These are phyloP conservation scores for Colletotrichum theobromicola DNA, from an alignment of 2,329 filamentous ascomycete genomes.

Conservation along the genomic window DNA sequence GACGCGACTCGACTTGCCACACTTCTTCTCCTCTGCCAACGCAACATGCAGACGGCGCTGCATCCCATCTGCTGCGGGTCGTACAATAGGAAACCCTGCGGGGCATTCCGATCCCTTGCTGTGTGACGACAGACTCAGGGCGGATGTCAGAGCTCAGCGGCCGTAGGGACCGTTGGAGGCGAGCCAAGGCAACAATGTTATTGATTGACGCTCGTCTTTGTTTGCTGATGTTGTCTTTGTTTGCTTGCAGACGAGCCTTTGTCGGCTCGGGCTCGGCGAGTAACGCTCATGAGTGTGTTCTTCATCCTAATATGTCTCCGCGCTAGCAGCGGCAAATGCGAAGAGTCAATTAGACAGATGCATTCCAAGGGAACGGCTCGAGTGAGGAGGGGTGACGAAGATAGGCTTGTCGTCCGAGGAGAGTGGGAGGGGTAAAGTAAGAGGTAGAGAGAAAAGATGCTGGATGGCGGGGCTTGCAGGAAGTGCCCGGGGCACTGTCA, in stretches of 20 bases:
- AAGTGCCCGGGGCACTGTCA: background rate
- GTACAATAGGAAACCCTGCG: slow-evolving; percentile 10
- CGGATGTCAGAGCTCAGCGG: background rate
- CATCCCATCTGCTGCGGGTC: slow-evolving; percentile 20
- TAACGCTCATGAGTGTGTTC: background rate
- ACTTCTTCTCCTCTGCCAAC: slow-evolving; percentile 18
- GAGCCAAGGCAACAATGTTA: background rate
- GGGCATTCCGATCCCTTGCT: slow-evolving; percentile 10
- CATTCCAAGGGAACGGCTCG: background rate
- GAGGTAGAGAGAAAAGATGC: slow-evolving; percentile 18
- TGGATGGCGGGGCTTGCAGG: slow-evolving; percentile 14
- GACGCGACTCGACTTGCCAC: slow-evolving; percentile 14
- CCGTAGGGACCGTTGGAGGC: background rate
- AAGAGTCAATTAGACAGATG: background rate
- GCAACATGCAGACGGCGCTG: slow-evolving; percentile 22
- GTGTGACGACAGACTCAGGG: slow-evolving; percentile 17
- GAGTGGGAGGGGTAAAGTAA: slow-evolving; percentile 15
- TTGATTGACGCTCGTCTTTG: background rate
- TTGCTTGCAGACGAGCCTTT: background rate
- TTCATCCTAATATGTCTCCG: background rate
- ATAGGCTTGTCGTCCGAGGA: background rate
- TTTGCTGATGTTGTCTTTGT: background rate
- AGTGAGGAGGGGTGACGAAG: background rate
- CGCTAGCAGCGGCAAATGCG: background rate
- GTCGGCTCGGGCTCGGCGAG: background rate